A percentile compares a stretch with the other conserved stretches of the same genome.
Evolutionary conservation across 1,284 basidiomycete genomes (phyloP).

Genomic region (Ganoderma boninense): DNA sequence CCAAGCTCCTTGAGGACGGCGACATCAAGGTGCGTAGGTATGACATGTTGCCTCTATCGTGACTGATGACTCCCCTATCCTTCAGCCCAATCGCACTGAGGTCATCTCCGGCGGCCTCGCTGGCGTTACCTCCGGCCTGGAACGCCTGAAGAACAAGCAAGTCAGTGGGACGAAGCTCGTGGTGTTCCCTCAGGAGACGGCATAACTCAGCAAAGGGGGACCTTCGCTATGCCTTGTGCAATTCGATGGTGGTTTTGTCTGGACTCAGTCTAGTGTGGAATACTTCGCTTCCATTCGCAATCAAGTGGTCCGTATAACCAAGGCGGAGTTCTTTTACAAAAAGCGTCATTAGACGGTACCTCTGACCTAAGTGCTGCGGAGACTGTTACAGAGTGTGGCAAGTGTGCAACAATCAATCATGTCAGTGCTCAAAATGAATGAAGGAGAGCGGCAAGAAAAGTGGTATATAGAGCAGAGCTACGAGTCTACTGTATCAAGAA

Average conservation of each 20-base stretch:
- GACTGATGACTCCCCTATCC: neutral
- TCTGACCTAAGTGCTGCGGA: neutral
- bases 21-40: slow-evolving; percentile 18
- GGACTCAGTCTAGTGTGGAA: neutral
- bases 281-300: neutral
- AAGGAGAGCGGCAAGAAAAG: neutral
- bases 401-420: neutral
- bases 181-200: slow-evolving; percentile 54
- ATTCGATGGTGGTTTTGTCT: neutral
- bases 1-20: slow-evolving; percentile 27
- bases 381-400: neutral
- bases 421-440: neutral
- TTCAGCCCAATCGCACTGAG: slow-evolving; percentile 44
- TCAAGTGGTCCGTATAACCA: neutral
- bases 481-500: neutral
- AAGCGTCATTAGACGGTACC: neutral
- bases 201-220: neutral
- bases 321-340: neutral
- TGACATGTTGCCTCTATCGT: neutral
- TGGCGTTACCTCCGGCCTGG: slow-evolving; percentile 53
- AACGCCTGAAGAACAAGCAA: slow-evolving; percentile 47
- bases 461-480: neutral
- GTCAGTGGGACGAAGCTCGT: slow-evolving; percentile 62
- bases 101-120: slow-evolving; percentile 54
- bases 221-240: neutral